phyloP scores from a whole-genome alignment of 106 monocot species.

The Dioscorea zingiberensis region DNA sequence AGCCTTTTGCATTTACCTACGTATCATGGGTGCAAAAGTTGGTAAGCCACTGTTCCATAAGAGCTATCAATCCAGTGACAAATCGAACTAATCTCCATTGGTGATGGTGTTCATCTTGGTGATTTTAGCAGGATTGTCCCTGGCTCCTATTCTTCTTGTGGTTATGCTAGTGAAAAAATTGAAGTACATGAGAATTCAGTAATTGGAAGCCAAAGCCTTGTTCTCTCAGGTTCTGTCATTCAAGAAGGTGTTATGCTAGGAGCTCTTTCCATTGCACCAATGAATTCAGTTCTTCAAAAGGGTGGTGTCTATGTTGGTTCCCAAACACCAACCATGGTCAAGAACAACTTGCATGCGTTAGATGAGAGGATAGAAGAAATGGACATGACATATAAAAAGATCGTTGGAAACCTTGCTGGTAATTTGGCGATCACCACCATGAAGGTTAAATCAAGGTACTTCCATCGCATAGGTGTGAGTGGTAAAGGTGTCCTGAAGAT shows the following conservation, averaged over 20 bases:
- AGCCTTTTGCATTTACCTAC: constrained; percentile 40
- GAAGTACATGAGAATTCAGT: constrained; percentile 31
- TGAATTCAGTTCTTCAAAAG: constrained; percentile 19
- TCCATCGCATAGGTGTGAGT: constrained; percentile 40
- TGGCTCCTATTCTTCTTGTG: constrained; percentile 25
- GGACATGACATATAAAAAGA: constrained; percentile 38
- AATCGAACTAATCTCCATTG: constrained; percentile 28
- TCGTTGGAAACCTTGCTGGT: constrained; percentile 39
- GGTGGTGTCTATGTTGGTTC: constrained; percentile 50
- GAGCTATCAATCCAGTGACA: constrained; percentile 37
- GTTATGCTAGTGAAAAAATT: constrained; percentile 14
- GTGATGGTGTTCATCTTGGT: constrained; percentile 48
- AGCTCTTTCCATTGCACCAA: constrained; percentile 43
- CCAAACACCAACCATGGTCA: constrained; percentile 29
- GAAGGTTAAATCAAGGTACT: constrained; percentile 47
- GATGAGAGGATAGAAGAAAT: constrained; percentile 55
- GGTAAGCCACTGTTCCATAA: constrained; percentile 43
- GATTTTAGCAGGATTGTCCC: constrained; percentile 45
- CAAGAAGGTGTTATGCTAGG: constrained; percentile 49
- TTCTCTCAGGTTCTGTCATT: constrained; percentile 32
- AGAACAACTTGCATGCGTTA: constrained; percentile 23
- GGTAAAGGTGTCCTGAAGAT: constrained; percentile 33
- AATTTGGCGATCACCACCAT: constrained; percentile 48
- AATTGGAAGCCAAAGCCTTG: constrained; percentile 35
- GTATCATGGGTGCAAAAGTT: constrained; percentile 35